These are phyloP conservation scores for Spathaspora sp. DNA, from an alignment of 1,139 yeast genomes.

Conservation along the genomic window DNA sequence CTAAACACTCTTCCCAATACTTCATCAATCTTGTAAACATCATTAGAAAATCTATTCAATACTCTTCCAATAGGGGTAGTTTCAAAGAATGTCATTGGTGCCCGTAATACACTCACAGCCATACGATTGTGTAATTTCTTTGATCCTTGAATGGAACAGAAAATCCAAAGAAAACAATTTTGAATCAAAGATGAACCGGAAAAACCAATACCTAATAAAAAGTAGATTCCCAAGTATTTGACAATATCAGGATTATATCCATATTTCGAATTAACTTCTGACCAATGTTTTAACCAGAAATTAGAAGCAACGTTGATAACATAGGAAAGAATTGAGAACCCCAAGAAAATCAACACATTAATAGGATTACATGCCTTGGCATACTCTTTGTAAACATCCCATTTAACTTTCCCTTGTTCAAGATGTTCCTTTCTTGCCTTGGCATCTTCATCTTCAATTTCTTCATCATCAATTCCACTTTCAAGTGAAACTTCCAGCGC, in stretches of 20 bases:
- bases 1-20: constrained; percentile 79
- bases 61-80: constrained; percentile 96
- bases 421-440: constrained; percentile 65
- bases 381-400: constrained; percentile 81
- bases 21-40: constrained; percentile 90
- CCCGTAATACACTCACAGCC: constrained; percentile 79
- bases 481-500: constrained; percentile 64
- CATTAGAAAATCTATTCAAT: constrained; percentile 90
- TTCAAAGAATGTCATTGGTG: constrained; percentile 97
- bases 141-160: constrained; percentile 84
- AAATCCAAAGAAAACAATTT: constrained; percentile 73
- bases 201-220: constrained; percentile 63
- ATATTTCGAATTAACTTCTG: constrained; percentile 72
- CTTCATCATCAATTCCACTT: constrained; percentile 35
- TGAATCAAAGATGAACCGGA: constrained; percentile 67
- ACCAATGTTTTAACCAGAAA: constrained; percentile 97
- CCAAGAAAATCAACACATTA: constrained; percentile 59
- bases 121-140: constrained; percentile 71
- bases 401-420: constrained; percentile 92
- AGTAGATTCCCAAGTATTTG: constrained; percentile 73
- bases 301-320: constrained; percentile 55
- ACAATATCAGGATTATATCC: constrained; percentile 73
- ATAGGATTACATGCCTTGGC: constrained; percentile 85
- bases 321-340: constrained; percentile 54
- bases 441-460: constrained; percentile 46